These are phyloP conservation scores for Cryphonectria japonica DNA, from an alignment of 2,329 filamentous ascomycete genomes.

Conservation along the genomic window DNA sequence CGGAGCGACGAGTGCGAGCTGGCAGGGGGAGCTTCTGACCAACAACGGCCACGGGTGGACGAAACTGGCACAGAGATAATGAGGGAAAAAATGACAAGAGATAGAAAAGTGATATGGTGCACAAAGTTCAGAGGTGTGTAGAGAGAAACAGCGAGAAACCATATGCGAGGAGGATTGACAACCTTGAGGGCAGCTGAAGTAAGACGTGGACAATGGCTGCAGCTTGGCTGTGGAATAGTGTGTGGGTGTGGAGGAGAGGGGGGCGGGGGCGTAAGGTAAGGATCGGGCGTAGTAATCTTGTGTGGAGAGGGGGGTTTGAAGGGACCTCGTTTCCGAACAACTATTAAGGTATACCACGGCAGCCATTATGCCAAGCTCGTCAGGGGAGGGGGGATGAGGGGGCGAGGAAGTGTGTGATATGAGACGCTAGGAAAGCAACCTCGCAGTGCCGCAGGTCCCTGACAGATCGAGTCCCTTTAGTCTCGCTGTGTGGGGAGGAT, in stretches of 20 bases:
- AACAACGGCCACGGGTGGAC: conserved; percentile 6
- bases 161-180: conserved; percentile 12
- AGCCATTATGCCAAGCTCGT: neutral
- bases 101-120: conserved; percentile 16
- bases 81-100: neutral
- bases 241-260: neutral
- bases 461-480: conserved; percentile 2
- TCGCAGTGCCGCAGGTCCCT: conserved; percentile 18
- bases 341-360: neutral
- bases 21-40: conserved; percentile 20
- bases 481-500: neutral
- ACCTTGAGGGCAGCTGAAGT: conserved; percentile 19
- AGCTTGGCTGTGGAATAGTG: neutral
- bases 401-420: conserved; percentile 13
- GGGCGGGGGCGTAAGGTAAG: conserved; percentile 5
- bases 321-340: conserved; percentile 10
- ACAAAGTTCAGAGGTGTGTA: conserved; percentile 11
- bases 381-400: conserved; percentile 2
- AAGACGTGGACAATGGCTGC: conserved; percentile 14
- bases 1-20: conserved; percentile 18
- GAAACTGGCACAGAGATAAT: conserved; percentile 23
- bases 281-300: conserved; percentile 7
- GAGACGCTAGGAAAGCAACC: conserved; percentile 22
- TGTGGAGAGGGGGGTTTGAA: conserved; percentile 10
- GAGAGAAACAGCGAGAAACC: neutral